A percentile compares a stretch with the other conserved stretches of the same genome.
Evolutionary conservation across 1,284 basidiomycete genomes (phyloP).

Genomic region (Fereydounia khargensis): DNA sequence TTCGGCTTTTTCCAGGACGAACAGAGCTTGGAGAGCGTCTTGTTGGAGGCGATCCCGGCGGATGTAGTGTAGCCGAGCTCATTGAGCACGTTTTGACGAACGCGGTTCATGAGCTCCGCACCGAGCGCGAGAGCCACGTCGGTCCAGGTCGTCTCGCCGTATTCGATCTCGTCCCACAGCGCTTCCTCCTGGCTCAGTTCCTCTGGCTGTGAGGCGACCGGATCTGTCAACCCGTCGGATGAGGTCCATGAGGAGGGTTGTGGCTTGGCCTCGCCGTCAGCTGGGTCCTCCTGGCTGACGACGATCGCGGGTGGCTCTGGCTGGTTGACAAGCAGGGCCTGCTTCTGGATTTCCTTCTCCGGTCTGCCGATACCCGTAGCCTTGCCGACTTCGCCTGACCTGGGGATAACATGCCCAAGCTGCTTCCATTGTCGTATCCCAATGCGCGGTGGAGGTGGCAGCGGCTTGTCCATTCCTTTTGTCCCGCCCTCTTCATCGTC

Average conservation of each 20-base stretch:
- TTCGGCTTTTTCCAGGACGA: slow-evolving; percentile 45
- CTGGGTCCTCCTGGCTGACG: slow-evolving; percentile 17
- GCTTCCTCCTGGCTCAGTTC: slow-evolving; percentile 27
- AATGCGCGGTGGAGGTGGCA: slow-evolving; percentile 72
- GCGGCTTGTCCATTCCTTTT: slow-evolving; percentile 72
- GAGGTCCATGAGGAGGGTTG: slow-evolving; percentile 13
- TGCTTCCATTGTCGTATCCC: slow-evolving; percentile 66
- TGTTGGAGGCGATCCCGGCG: slow-evolving; percentile 92
- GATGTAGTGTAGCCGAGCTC: slow-evolving; percentile 89
- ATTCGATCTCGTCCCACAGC: slow-evolving; percentile 25
- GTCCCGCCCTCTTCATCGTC: slow-evolving; percentile 12
- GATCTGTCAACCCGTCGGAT: slow-evolving; percentile 21
- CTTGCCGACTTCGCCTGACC: slow-evolving; percentile 60
- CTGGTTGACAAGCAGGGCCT: slow-evolving; percentile 24
- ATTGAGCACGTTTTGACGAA: slow-evolving; percentile 68
- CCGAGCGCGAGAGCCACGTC: slow-evolving; percentile 87
- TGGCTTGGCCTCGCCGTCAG: slow-evolving; percentile 24
- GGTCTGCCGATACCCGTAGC: slow-evolving; percentile 42
- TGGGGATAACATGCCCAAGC: slow-evolving; percentile 71
- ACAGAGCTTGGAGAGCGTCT: slow-evolving; percentile 83
- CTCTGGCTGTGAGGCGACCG: slow-evolving; percentile 19
- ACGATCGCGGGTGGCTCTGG: slow-evolving; percentile 22
- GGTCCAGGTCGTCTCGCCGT: slow-evolving; percentile 69
- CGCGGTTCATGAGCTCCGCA: slow-evolving; percentile 80
- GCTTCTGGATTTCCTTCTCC: slow-evolving; percentile 26